Evolutionary conservation across 2,329 filamentous ascomycete species (phyloP).

Genomic region (Westerdykella aurantiaca): DNA sequence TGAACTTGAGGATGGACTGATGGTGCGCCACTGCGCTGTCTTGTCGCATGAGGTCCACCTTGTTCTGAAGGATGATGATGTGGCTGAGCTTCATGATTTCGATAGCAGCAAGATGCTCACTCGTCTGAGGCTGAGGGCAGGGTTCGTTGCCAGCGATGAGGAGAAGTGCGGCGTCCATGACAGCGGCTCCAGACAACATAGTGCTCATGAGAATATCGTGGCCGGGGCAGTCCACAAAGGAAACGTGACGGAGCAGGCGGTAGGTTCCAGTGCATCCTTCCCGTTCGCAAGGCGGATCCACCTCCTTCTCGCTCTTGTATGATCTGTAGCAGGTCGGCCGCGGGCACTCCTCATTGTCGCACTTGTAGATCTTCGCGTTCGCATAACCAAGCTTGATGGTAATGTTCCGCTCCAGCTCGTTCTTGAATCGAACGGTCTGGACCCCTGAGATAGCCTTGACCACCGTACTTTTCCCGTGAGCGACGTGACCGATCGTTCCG

Average conservation of each 20-base stretch:
- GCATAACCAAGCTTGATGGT: slow-evolving; percentile 99
- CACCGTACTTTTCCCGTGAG: slow-evolving; percentile 97
- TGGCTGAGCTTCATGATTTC: slow-evolving; percentile 99
- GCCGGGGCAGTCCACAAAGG: slow-evolving; percentile 96
- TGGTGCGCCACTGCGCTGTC: slow-evolving; percentile 91
- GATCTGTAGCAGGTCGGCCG: slow-evolving; percentile 92
- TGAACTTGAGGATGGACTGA: slow-evolving; percentile 97
- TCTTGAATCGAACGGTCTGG: slow-evolving; percentile 99
- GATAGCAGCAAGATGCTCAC: slow-evolving; percentile 96
- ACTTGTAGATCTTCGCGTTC: slow-evolving; percentile 99
- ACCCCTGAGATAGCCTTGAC: slow-evolving; percentile 99
- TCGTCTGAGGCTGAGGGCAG: slow-evolving; percentile 96
- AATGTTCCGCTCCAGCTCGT: slow-evolving; percentile 97
- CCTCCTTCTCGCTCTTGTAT: slow-evolving; percentile 98
- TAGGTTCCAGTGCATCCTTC: slow-evolving; percentile 87
- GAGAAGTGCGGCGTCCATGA: slow-evolving; percentile 97
- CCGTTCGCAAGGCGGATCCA: slow-evolving; percentile 91
- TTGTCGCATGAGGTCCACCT: slow-evolving; percentile 97
- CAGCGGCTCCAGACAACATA: slow-evolving; percentile 97
- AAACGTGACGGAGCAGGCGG: slow-evolving; percentile 61
- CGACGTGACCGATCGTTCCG: slow-evolving; percentile 96
- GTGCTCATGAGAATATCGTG: slow-evolving; percentile 99
- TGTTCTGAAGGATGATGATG: slow-evolving; percentile 99
- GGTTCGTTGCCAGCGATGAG: slow-evolving; percentile 98
- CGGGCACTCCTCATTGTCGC: slow-evolving; percentile 85